Conservation (phyloP, 345 rosid species). For the Conringia planisiliqua region DNA sequence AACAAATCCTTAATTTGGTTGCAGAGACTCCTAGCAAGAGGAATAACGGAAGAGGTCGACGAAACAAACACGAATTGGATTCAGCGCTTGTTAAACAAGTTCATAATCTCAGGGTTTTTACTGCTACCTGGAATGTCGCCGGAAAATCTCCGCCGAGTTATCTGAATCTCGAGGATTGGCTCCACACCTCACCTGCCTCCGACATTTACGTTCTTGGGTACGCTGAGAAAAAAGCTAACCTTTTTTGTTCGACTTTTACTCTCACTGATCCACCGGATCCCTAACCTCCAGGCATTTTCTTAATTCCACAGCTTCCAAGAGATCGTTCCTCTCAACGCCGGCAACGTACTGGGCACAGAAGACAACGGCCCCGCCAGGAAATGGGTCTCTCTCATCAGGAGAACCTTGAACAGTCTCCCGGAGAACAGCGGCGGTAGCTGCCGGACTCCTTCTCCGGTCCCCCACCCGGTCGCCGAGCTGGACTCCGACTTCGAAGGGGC, state of each 20-base stretch:
- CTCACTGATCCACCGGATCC: background rate
- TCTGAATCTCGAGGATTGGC: slow-evolving; percentile 94
- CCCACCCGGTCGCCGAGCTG: slow-evolving; percentile 80
- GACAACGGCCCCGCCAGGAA: slow-evolving; percentile 93
- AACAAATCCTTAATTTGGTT: background rate
- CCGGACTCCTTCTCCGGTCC: slow-evolving; percentile 74
- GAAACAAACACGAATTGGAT: slow-evolving; percentile 61
- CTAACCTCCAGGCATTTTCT: slow-evolving; percentile 1
- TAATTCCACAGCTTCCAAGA: slow-evolving; percentile 75
- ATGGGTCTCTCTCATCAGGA: slow-evolving; percentile 85
- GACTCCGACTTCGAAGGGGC: slow-evolving; percentile 82
- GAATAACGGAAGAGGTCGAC: slow-evolving; percentile 46
- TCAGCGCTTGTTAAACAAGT: slow-evolving; percentile 58
- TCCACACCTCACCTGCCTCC: slow-evolving; percentile 86
- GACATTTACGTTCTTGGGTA: slow-evolving; percentile 98
- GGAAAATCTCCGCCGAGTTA: slow-evolving; percentile 89
- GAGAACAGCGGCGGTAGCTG: slow-evolving; percentile 52
- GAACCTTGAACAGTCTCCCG: slow-evolving; percentile 84
- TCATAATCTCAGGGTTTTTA: slow-evolving; percentile 73
- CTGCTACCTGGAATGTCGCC: slow-evolving; percentile 99
- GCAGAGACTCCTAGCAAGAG: slow-evolving; percentile 56
- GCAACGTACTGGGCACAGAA: slow-evolving; percentile 93
- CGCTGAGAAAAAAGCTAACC: background rate
- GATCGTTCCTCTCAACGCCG: slow-evolving; percentile 96
- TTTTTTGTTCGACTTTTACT: background rate